A percentile compares a stretch with the other conserved stretches of the same genome.
These are phyloP conservation scores for Lepiota subincarnata DNA, from an alignment of 768 basidiomycete species.

Conservation along the genomic window DNA sequence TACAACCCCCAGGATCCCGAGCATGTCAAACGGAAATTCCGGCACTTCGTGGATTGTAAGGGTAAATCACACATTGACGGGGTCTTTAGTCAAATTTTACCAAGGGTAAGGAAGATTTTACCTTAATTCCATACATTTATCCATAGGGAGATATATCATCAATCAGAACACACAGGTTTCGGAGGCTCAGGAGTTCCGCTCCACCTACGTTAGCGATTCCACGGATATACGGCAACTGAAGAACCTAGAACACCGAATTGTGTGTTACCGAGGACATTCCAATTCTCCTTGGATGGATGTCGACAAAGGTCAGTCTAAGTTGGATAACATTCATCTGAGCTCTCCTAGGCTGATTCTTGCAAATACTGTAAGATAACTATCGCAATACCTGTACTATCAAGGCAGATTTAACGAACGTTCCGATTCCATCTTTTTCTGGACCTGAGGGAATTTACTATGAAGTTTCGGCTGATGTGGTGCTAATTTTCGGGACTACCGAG, in stretches of 20 bases:
- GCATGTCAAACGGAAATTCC: slow-evolving; percentile 5
- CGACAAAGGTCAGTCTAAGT: too few species aligned
- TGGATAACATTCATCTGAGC: too few species aligned
- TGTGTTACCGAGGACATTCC: too few species aligned
- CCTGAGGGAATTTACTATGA: slow-evolving; percentile 22
- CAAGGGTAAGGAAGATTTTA: slow-evolving; percentile 7
- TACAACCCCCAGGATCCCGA: slow-evolving; percentile 13
- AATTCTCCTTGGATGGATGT: too few species aligned
- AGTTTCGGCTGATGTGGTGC: slow-evolving; percentile 37
- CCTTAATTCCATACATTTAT: too few species aligned
- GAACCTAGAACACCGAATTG: too few species aligned
- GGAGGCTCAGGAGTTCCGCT: slow-evolving; percentile 20
- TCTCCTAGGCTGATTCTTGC: too few species aligned
- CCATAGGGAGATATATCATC: neutral
- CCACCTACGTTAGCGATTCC: too few species aligned
- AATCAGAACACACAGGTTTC: slow-evolving; percentile 20
- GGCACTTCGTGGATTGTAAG: too few species aligned
- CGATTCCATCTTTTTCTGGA: slow-evolving; percentile 14
- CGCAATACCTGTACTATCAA: slow-evolving; percentile 25
- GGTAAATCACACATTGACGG: slow-evolving; percentile 8
- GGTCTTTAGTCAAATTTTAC: neutral
- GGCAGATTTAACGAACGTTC: slow-evolving; percentile 22
- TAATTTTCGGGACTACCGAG: slow-evolving; percentile 52
- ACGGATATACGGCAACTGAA: too few species aligned
- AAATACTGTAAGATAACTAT: slow-evolving; percentile 21